These are phyloP conservation scores for Coemansia sp. DNA, from an alignment of 192 early-diverging fungal genomes.

Conservation along the genomic window DNA sequence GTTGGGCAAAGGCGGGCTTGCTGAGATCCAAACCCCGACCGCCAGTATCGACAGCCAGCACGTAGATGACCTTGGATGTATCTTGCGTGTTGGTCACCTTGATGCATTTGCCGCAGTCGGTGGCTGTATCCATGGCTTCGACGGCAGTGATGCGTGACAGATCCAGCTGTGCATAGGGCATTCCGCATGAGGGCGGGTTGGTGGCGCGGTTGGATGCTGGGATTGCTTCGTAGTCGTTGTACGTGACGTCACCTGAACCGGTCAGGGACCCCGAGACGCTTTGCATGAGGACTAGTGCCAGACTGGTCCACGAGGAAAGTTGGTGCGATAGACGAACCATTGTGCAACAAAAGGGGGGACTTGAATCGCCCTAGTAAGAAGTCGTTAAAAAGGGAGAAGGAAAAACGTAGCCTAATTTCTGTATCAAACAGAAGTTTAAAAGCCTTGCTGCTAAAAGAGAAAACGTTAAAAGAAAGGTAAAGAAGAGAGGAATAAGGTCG, in stretches of 20 bases:
- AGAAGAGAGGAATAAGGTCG: too few species aligned
- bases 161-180: slow-evolving; percentile 58
- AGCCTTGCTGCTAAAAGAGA: background rate
- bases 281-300: slow-evolving; percentile 6
- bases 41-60: slow-evolving; percentile 60
- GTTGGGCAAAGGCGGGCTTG: slow-evolving; percentile 47
- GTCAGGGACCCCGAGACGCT: slow-evolving; percentile 16
- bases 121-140: slow-evolving; percentile 40
- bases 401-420: too few species aligned
- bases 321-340: background rate
- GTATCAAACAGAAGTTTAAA: too few species aligned
- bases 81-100: slow-evolving; percentile 55
- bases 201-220: slow-evolving; percentile 29
- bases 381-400: too few species aligned
- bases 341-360: background rate
- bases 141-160: slow-evolving; percentile 60
- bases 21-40: slow-evolving; percentile 59
- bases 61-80: slow-evolving; percentile 51
- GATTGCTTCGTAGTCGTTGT: slow-evolving; percentile 53
- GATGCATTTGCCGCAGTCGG: slow-evolving; percentile 58
- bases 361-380: background rate
- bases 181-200: slow-evolving; percentile 62
- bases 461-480: background rate
- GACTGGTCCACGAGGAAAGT: background rate
- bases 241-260: slow-evolving; percentile 47